Percentiles rank a stretch among this genome's conserved stretches.
Conservation (phyloP, 345 rosid species). For the Streptanthus diversifolius region DNA sequence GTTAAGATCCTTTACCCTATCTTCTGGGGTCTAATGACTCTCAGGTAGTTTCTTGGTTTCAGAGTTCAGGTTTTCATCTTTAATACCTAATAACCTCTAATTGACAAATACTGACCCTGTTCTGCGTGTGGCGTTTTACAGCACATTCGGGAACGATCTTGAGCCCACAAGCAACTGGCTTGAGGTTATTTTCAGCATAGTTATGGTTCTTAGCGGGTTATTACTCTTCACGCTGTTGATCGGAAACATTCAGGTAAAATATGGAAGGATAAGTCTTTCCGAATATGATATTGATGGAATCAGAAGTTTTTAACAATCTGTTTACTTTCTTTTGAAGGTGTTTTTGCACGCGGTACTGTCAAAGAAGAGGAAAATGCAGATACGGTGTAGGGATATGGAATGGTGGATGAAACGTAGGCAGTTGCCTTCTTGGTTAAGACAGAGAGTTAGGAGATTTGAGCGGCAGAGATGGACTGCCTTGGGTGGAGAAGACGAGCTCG, state of each 20-base stretch:
- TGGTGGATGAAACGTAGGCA: constrained; percentile 98
- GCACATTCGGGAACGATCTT: constrained; percentile 81
- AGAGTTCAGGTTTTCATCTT: background rate
- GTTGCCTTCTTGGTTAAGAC: constrained; percentile 68
- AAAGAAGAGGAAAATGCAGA: constrained; percentile 74
- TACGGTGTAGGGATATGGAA: constrained; percentile 73
- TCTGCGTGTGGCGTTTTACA: constrained; percentile 30
- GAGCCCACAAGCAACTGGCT: constrained; percentile 77
- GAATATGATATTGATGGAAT: constrained; percentile 9
- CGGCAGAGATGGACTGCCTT: constrained; percentile 62
- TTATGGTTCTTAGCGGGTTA: constrained; percentile 70
- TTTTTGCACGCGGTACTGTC: constrained; percentile 72
- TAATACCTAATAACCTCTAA: background rate
- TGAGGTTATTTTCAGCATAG: constrained; percentile 75
- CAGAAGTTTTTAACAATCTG: background rate
- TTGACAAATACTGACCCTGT: background rate
- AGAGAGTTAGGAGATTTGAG: constrained; percentile 74
- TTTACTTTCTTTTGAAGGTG: constrained; percentile 42
- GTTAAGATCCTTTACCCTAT: constrained; percentile 84
- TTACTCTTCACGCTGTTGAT: constrained; percentile 77
- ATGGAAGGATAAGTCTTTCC: constrained; percentile 5
- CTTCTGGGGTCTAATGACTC: constrained; percentile 89
- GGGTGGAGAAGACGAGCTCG: constrained; percentile 81
- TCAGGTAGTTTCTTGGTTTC: constrained; percentile 48
- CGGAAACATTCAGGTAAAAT: constrained; percentile 78